These are phyloP conservation scores for Firmiana major DNA, from an alignment of 345 rosid species.

Conservation along the genomic window DNA sequence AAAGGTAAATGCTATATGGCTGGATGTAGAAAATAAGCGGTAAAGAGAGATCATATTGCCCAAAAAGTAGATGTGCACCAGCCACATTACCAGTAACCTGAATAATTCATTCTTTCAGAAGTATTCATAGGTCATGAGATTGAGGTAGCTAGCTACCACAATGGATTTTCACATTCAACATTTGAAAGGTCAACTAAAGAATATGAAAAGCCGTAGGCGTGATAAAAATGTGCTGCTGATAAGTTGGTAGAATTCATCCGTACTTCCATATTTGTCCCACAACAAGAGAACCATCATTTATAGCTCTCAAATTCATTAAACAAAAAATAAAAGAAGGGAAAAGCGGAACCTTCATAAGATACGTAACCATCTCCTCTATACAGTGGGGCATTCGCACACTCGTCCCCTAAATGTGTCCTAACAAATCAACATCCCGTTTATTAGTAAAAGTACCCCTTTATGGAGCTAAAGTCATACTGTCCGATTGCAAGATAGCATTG, in stretches of 20 bases:
- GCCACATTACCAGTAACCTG: not conserved
- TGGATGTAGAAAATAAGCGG: not conserved
- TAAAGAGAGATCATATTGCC: no score
- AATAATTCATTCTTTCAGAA: not conserved
- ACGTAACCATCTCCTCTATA: constrained; percentile 89
- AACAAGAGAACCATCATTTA: not conserved
- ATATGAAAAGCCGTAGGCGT: not conserved
- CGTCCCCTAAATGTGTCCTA: constrained; percentile 97
- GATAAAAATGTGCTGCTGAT: not conserved
- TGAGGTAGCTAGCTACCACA: not conserved
- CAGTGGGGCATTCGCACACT: constrained; percentile 80
- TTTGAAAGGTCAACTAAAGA: not conserved
- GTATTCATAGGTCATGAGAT: not conserved
- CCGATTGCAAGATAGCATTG: not conserved
- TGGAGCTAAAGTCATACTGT: not conserved
- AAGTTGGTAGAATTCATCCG: not conserved
- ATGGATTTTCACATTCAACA: not conserved
- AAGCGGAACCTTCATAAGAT: constrained; percentile 61
- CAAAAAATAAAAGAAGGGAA: not conserved
- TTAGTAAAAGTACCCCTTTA: not conserved
- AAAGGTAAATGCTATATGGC: not conserved
- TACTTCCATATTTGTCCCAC: not conserved
- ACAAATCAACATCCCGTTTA: not conserved
- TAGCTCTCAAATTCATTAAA: not conserved
- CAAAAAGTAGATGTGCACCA: no score